Evolutionary conservation across 2,329 filamentous ascomycete species (phyloP).

Genomic region (Diaporthe sp.): DNA sequence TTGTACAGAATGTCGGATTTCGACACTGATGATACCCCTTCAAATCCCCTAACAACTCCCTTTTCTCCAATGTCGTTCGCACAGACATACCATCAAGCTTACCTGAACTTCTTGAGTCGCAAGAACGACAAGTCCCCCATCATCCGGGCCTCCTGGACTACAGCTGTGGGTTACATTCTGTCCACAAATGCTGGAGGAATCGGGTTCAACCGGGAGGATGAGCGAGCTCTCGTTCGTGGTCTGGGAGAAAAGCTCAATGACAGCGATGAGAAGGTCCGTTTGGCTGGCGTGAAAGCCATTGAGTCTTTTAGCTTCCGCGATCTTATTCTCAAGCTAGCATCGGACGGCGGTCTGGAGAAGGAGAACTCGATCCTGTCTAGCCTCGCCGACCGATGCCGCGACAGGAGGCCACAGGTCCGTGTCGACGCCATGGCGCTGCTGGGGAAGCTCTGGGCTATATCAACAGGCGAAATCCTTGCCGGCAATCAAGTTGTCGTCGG

Average conservation of each 20-base stretch:
- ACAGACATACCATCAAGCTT: slow-evolving; percentile 82
- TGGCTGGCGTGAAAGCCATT: slow-evolving; percentile 89
- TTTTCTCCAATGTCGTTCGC: slow-evolving; percentile 91
- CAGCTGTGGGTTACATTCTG: slow-evolving; percentile 85
- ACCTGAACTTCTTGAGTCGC: slow-evolving; percentile 86
- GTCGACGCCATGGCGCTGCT: slow-evolving; percentile 89
- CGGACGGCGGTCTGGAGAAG: slow-evolving; percentile 80
- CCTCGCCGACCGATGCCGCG: slow-evolving; percentile 89
- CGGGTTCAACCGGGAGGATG: slow-evolving; percentile 86
- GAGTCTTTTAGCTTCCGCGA: slow-evolving; percentile 85
- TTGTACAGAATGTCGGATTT: slow-evolving; percentile 76
- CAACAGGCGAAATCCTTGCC: slow-evolving; percentile 85
- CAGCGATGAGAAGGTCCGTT: slow-evolving; percentile 88
- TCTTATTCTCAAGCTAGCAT: slow-evolving; percentile 85
- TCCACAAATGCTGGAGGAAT: slow-evolving; percentile 93
- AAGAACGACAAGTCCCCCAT: slow-evolving; percentile 87
- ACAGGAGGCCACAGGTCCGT: slow-evolving; percentile 85
- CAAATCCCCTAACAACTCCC: slow-evolving; percentile 81
- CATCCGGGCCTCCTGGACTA: slow-evolving; percentile 89
- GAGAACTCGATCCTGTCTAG: slow-evolving; percentile 84
- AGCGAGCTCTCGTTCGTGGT: slow-evolving; percentile 78
- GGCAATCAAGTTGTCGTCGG: slow-evolving; percentile 82
- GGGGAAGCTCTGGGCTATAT: slow-evolving; percentile 93
- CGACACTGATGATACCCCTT: slow-evolving; percentile 60
- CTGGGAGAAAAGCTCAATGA: slow-evolving; percentile 88